Evolutionary conservation across 768 basidiomycete genomes (phyloP), one percentile per base, ranked within the genome.

Genomic region (Phlegmacium glaucopus): DNA sequence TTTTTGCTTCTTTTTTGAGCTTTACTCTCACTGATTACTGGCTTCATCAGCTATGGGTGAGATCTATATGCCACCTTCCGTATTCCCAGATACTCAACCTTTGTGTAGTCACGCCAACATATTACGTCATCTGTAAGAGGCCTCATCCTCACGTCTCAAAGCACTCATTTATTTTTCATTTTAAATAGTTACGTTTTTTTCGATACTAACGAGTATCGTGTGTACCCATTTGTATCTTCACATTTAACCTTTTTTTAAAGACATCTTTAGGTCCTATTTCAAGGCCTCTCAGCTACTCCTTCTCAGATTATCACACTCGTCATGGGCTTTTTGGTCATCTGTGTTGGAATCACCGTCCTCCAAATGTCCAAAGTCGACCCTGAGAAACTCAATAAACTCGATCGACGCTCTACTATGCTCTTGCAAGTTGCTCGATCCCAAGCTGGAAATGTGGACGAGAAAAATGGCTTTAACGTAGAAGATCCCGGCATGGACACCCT

Each of bases 351-450:
- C 64, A 89, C 88, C 26, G 84, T 99, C 53, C 82, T 99, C 7
- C 96, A 99, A 68, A 87, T 95, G 80, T 91, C 87, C 63, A 91
- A 91, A 70, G 82, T 98, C 55, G 95, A 99, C 61, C 95, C 96
- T 9, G 75, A 73, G 15, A 68, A 82, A 45, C 76, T 97, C 32
- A 72, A 73, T 48, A 81, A 82, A 40, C 86, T 99, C 58, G 96
- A 98, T 62, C 78, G 95, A 13, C 79, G 87, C 28, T 88, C 90
- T 1, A 97, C 96, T 0, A 78, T 97, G 40, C 81, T 99, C 17
- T 78, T 99, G 27, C 84, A 90, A 65, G 94, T 91, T n/a, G 78
- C 91, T 1, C 80, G 83, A 15, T 61, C 73, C 17, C 81, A 83
- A 37, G 88, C 87, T 2, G 85, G 88, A 53, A 71, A 72, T 1